phyloP scores from a whole-genome alignment of 129 eudicot species.

The Calendula officinalis region DNA sequence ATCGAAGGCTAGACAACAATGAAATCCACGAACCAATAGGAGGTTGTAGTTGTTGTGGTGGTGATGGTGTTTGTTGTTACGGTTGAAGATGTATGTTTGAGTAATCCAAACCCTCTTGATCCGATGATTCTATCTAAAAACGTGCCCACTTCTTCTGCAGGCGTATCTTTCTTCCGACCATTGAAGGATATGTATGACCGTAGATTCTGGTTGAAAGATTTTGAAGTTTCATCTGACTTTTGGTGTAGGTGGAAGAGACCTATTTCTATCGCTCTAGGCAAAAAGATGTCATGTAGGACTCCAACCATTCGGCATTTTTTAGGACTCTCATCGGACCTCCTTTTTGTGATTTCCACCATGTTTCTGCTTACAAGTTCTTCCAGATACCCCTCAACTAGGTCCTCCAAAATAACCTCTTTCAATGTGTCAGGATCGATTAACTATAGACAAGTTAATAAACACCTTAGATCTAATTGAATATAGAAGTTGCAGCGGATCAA shows the following conservation, averaged over 20 bases:
- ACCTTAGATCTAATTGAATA: too few species aligned
- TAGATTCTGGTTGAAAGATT: too few species aligned
- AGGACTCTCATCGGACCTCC: constrained; percentile 47
- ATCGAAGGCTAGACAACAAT: constrained; percentile 7
- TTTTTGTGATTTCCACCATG: constrained; percentile 43
- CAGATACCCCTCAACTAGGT: too few species aligned
- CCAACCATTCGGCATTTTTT: constrained; percentile 46
- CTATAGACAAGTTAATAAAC: too few species aligned
- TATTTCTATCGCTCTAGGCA: constrained; percentile 37
- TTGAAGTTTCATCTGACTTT: constrained; percentile 21
- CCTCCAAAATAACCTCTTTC: too few species aligned
- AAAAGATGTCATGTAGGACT: constrained; percentile 40
- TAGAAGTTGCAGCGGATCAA: too few species aligned
- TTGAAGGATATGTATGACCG: constrained; percentile 49
- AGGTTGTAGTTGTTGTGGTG: too few species aligned
- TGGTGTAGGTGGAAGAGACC: constrained; percentile 47
- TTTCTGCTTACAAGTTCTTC: constrained; percentile 37
- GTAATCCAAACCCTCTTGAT: too few species aligned
- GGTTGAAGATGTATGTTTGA: too few species aligned
- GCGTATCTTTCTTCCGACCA: constrained; percentile 33
- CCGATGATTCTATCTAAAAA: constrained; percentile 31
- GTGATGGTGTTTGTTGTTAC: too few species aligned
- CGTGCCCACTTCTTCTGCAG: constrained; percentile 37
- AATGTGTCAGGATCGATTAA: too few species aligned
- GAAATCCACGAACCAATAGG: constrained; percentile 46